Conservation (phyloP, 2,329 filamentous ascomycete genomes). For the Coniella vitis region DNA sequence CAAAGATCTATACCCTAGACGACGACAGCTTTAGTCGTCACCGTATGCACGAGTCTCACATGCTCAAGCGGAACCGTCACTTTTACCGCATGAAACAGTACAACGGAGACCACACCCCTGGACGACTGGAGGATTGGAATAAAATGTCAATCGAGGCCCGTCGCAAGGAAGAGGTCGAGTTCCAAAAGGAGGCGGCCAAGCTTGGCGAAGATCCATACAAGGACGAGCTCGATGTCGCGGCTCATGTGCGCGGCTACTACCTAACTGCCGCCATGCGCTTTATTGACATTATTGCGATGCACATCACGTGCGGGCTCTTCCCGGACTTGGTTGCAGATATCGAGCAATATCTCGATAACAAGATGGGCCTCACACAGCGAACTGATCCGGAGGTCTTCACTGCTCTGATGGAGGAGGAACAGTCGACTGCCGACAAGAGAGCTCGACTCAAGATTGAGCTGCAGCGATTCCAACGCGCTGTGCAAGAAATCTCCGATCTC, state of each 20-base stretch:
- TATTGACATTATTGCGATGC: constrained; percentile 46
- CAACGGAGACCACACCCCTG: constrained; percentile 21
- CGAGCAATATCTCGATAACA: constrained; percentile 35
- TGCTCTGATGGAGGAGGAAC: constrained; percentile 32
- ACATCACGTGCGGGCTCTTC: constrained; percentile 42
- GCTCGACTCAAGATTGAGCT: constrained; percentile 26
- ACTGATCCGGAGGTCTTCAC: constrained; percentile 22
- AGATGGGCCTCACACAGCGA: constrained; percentile 32
- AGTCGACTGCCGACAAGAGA: constrained; percentile 24
- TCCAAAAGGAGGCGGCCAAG: constrained; percentile 35
- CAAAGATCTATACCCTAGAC: constrained; percentile 53
- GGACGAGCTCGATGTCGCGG: constrained; percentile 54
- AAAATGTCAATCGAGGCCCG: constrained; percentile 43
- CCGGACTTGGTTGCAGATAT: constrained; percentile 35
- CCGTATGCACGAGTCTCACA: constrained; percentile 36
- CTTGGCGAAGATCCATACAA: constrained; percentile 53
- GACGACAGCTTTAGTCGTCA: constrained; percentile 39
- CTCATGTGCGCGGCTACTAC: constrained; percentile 63
- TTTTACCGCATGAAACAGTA: constrained; percentile 41
- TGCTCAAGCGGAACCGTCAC: constrained; percentile 42
- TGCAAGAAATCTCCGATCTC: constrained; percentile 28
- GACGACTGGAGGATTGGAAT: constrained; percentile 33
- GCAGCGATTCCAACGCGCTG: constrained; percentile 27
- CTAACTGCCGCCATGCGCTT: constrained; percentile 58
- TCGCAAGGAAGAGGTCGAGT: constrained; percentile 34